A percentile compares a stretch with the other conserved stretches of the same genome.
phyloP scores from a whole-genome alignment of 768 basidiomycete species.

The Termitomyces sp. region DNA sequence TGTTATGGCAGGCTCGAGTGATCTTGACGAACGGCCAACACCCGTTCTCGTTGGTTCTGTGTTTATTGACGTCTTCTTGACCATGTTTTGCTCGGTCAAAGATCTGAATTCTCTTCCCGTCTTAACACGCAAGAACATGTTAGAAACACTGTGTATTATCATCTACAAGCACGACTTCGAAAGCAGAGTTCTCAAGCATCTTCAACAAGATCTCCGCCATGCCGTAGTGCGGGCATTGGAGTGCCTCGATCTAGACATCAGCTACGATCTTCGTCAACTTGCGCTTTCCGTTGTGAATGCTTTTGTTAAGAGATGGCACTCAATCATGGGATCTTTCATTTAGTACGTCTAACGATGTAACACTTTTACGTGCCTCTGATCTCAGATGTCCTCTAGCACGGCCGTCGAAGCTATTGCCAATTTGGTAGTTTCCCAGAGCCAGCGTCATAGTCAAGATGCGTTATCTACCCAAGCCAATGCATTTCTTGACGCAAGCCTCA shows the following conservation, averaged over 20 bases:
- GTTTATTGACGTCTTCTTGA: slow-evolving; percentile 59
- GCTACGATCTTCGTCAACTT: slow-evolving; percentile 66
- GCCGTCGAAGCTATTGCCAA: slow-evolving; percentile 49
- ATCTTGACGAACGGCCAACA: slow-evolving; percentile 38
- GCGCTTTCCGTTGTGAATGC: slow-evolving; percentile 58
- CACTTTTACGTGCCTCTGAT: not conserved
- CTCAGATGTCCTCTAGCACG: slow-evolving; percentile 29
- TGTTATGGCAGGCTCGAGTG: slow-evolving; percentile 32
- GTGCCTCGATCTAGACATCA: slow-evolving; percentile 47
- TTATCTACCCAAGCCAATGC: slow-evolving; percentile 53
- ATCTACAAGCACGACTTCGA: slow-evolving; percentile 77
- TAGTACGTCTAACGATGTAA: slow-evolving; percentile 33
- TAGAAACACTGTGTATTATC: slow-evolving; percentile 62
- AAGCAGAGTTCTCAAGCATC: slow-evolving; percentile 44
- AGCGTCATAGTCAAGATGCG: slow-evolving; percentile 52
- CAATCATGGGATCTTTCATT: slow-evolving; percentile 48
- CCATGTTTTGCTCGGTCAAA: slow-evolving; percentile 42
- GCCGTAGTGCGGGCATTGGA: slow-evolving; percentile 52
- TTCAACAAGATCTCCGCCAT: slow-evolving; percentile 48
- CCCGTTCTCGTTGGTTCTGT: slow-evolving; percentile 55
- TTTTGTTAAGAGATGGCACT: slow-evolving; percentile 58
- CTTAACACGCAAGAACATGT: slow-evolving; percentile 51
- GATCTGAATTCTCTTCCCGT: slow-evolving; percentile 49
- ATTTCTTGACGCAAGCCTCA: slow-evolving; percentile 51
- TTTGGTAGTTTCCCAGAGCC: slow-evolving; percentile 43